Evolutionary conservation across 2,329 filamentous ascomycete species (phyloP).

Genomic region (Dactylellina haptotyla): DNA sequence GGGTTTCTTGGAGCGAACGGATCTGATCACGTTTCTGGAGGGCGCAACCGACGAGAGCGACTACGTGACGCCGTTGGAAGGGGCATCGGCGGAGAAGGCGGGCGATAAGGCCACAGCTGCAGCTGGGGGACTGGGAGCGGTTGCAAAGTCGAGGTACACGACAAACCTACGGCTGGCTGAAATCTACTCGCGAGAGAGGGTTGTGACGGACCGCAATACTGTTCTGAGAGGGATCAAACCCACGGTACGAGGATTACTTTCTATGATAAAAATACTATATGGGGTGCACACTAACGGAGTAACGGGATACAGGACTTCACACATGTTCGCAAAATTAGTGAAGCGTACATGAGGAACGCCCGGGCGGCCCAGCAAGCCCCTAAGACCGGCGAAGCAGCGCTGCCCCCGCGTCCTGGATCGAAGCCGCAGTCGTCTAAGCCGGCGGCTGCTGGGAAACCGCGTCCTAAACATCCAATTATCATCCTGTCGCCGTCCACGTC

Average conservation of each 20-base stretch:
- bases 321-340: slow-evolving; percentile 85
- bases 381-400: slow-evolving; percentile 57
- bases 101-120: slow-evolving; percentile 69
- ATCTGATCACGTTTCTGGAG: slow-evolving; percentile 92
- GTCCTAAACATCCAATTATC: slow-evolving; percentile 75
- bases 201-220: slow-evolving; percentile 91
- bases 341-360: slow-evolving; percentile 74
- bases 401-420: slow-evolving; percentile 59
- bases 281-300: not conserved
- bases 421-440: slow-evolving; percentile 58
- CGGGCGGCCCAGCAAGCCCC: slow-evolving; percentile 60
- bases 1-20: slow-evolving; percentile 88
- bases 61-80: slow-evolving; percentile 81
- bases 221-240: slow-evolving; percentile 86
- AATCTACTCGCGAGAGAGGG: slow-evolving; percentile 90
- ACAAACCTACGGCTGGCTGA: slow-evolving; percentile 80
- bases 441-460: slow-evolving; percentile 67
- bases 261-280: not conserved
- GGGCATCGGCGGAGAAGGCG: slow-evolving; percentile 66
- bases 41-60: slow-evolving; percentile 90
- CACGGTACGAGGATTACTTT: slow-evolving; percentile 69
- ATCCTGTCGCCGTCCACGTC: slow-evolving; percentile 95
- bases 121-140: slow-evolving; percentile 36
- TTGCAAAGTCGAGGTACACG: slow-evolving; percentile 45
- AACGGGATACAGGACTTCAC: slow-evolving; percentile 81